Conservation (phyloP, 805 yeast species). For the Candida tallmaniae region DNA sequence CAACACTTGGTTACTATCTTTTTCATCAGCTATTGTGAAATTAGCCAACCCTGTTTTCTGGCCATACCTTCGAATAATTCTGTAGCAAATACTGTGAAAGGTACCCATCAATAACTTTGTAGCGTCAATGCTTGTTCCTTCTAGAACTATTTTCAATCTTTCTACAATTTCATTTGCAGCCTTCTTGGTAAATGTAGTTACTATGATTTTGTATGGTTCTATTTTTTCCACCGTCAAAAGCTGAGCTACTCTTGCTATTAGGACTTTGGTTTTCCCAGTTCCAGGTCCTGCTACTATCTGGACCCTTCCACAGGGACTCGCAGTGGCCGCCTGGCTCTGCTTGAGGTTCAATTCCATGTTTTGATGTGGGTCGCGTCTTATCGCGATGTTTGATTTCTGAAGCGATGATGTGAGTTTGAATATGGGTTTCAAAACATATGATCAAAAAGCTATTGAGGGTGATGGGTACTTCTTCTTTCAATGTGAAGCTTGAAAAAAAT, state of each 20-base stretch:
- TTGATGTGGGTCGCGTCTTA: no score
- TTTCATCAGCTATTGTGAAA: slow-evolving; percentile 60
- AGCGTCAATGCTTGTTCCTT: slow-evolving; percentile 30
- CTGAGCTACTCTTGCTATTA: slow-evolving; percentile 74
- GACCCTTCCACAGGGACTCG: slow-evolving; percentile 33
- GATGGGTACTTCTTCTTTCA: no score
- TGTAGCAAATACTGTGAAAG: slow-evolving; percentile 77
- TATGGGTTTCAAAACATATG: no score
- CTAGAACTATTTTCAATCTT: slow-evolving; percentile 43
- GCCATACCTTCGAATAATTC: slow-evolving; percentile 56
- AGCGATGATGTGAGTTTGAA: no score
- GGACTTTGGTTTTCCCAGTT: slow-evolving; percentile 76
- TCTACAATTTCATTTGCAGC: slow-evolving; percentile 85
- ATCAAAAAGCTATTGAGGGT: no score
- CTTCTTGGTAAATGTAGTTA: slow-evolving; percentile 89
- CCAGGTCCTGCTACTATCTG: slow-evolving; percentile 62
- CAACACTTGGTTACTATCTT: slow-evolving; percentile 50
- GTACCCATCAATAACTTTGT: slow-evolving; percentile 71
- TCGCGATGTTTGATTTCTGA: no score
- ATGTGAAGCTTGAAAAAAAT: no score
- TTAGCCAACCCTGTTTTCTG: slow-evolving; percentile 37
- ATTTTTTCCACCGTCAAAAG: slow-evolving; percentile 49
- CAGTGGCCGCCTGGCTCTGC: slow-evolving; percentile 43
- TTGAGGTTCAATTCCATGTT: slow-evolving; percentile 31
- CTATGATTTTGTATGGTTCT: slow-evolving; percentile 62